Base-by-base conservation (phyloP, 306 rosid genomes). In the Cicer cuneatum region DNA sequence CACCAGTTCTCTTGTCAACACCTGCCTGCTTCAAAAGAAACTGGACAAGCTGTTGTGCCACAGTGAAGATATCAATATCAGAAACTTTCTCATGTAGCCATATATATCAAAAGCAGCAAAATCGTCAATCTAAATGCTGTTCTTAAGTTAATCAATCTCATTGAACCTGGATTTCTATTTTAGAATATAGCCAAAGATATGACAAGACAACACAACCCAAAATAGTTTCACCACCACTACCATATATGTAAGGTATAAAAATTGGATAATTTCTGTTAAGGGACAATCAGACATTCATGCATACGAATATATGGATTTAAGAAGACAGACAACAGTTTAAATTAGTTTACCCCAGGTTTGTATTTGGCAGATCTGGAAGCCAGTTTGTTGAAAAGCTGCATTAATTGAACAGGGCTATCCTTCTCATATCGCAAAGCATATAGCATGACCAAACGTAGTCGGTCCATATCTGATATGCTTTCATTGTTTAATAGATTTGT, bases 21-120 rank as follows among this genome's bases (percentile, higher is more conserved):
- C 98, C 98, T 1, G 98, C 98, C 89, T 93, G 98, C 89, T 90
- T 93, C 82, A 93, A 83, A 82, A 93, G 92, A 80, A 93, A 93
- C 86, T 89, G 98, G 82, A 93, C 96, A 81, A 93, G 97, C 98
- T 93, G 97, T 71, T 75, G 83, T 66, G 69, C 63, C 74, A 81
- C 63, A 81, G 79, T 10, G 72, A 69, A 79, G 65, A 76, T 43
- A 75, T 85, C 64, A 88, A 78, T 61, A 86, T 65, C 69, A 71
- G 70, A 71, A 75, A 69, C 75, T 75, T 71, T 69, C 68, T 46
- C 69, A 37, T 42, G 41, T 33, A 76, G 66, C 82, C 54, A 58
- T 16, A 52, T 16, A 52, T 16, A 58, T 46, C 8, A 40, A 68
- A 54, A 71, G 69, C 63, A 66, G 43, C 15, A 66, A 54, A 19